Evolutionary conservation across 768 basidiomycete genomes (phyloP).

Genomic region (Coprinellus aureogranulatus): DNA sequence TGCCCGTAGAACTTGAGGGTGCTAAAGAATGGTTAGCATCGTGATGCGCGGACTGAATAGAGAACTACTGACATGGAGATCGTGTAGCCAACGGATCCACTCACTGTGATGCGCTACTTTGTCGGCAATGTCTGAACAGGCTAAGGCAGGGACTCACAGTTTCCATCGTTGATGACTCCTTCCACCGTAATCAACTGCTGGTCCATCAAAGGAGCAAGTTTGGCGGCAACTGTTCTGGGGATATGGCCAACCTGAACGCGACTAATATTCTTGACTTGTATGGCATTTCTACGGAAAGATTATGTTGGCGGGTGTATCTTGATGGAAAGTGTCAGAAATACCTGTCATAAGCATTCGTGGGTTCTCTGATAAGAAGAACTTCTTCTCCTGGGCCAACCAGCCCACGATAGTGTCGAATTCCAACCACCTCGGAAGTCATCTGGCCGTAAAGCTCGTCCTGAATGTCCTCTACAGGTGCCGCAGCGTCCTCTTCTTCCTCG

Average conservation of each 20-base stretch:
- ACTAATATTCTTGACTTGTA: slow-evolving; percentile 78
- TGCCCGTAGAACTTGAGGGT: neutral
- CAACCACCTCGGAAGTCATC: slow-evolving; percentile 65
- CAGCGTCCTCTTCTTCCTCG: slow-evolving; percentile 31
- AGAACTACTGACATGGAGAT: slow-evolving; percentile 51
- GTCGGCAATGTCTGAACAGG: neutral
- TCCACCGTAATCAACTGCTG: slow-evolving; percentile 61
- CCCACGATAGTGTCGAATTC: slow-evolving; percentile 82
- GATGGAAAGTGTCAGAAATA: slow-evolving; percentile 20
- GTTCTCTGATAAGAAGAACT: slow-evolving; percentile 65
- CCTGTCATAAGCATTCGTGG: slow-evolving; percentile 67
- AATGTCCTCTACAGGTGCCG: slow-evolving; percentile 29
- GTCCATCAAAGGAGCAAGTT: slow-evolving; percentile 74
- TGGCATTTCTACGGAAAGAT: slow-evolving; percentile 55
- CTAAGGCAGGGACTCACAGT: slow-evolving; percentile 39
- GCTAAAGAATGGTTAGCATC: neutral
- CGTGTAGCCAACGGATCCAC: slow-evolving; percentile 45
- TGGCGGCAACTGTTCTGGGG: slow-evolving; percentile 53
- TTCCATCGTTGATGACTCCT: slow-evolving; percentile 67
- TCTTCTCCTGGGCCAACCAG: slow-evolving; percentile 79
- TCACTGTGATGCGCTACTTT: slow-evolving; percentile 33
- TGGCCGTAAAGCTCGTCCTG: slow-evolving; percentile 69
- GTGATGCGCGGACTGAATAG: neutral
- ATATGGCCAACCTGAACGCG: slow-evolving; percentile 79
- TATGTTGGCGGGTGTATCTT: neutral